A percentile compares a stretch with the other conserved stretches of the same genome.
Evolutionary conservation across 805 yeast genomes (phyloP).

Genomic region (Pichia kluyveri): DNA sequence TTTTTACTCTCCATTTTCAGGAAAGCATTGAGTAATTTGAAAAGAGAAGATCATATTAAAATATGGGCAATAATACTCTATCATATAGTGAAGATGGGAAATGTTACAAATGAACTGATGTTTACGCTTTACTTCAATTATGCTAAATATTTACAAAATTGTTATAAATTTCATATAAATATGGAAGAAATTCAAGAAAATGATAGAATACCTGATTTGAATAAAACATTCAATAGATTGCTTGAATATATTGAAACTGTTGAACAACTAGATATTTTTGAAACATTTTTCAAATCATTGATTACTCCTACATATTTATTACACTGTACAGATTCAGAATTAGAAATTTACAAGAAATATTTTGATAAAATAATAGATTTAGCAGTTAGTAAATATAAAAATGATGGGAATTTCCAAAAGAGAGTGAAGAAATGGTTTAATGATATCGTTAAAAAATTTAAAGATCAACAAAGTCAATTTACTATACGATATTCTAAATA

Average conservation of each 20-base stretch:
- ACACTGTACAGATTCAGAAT: conserved; percentile 31
- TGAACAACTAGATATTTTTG: conserved; percentile 7
- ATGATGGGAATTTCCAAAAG: not conserved
- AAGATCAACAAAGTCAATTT: conserved; percentile 51
- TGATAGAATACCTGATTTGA: not conserved
- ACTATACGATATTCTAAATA: conserved; percentile 40
- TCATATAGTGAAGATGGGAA: not conserved
- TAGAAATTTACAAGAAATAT: conserved; percentile 40
- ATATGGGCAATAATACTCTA: not conserved
- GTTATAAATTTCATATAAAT: not conserved
- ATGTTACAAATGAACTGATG: not conserved
- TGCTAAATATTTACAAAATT: conserved; percentile 2
- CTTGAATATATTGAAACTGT: not conserved
- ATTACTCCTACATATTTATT: conserved; percentile 28
- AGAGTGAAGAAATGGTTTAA: conserved; percentile 20
- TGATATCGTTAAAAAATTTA: conserved; percentile 33
- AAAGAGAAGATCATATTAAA: not conserved
- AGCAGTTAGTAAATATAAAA: not conserved
- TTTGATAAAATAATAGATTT: conserved; percentile 30
- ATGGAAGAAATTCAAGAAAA: not conserved
- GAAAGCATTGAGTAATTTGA: not conserved
- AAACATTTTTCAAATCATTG: conserved; percentile 14
- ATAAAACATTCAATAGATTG: conserved; percentile 1
- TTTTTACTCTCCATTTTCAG: not conserved
- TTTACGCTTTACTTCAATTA: conserved; percentile 3